Percentiles rank a stretch among this genome's conserved stretches.
These are phyloP conservation scores for Babesia bigemina DNA, from an alignment of 169 alveolate genomes.

Conservation along the genomic window DNA sequence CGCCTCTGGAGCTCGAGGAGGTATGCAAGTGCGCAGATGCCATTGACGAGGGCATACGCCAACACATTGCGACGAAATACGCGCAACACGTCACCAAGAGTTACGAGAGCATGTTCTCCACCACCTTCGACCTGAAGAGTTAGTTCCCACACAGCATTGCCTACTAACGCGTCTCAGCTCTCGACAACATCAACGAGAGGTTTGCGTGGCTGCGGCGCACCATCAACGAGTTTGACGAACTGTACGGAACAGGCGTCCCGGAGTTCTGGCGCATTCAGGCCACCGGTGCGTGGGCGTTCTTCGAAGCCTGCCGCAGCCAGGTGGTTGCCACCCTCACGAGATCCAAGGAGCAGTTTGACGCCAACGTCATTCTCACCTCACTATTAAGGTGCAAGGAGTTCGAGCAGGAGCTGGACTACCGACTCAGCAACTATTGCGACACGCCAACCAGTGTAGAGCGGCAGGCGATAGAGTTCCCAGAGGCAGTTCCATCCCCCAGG, in stretches of 20 bases:
- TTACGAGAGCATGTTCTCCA: conserved; percentile 45
- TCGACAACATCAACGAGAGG: conserved; percentile 49
- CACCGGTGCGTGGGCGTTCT: conserved; percentile 40
- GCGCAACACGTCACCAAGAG: conserved; percentile 24
- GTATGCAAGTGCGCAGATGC: conserved; percentile 63
- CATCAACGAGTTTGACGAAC: conserved; percentile 51
- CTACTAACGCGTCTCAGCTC: conserved; percentile 1
- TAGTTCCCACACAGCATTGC: not conserved
- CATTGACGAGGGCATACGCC: conserved; percentile 41
- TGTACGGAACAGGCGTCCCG: conserved; percentile 32
- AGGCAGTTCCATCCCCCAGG: conserved; percentile 15
- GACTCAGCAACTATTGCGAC: conserved; percentile 16
- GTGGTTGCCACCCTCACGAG: conserved; percentile 28
- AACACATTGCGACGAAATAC: conserved; percentile 44
- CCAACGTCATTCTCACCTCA: conserved; percentile 42
- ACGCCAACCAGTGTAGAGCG: not conserved
- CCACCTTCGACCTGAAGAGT: conserved; percentile 54
- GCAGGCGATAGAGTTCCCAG: conserved; percentile 50
- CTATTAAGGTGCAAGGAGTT: conserved; percentile 63
- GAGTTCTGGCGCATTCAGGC: conserved; percentile 54
- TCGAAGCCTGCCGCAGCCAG: conserved; percentile 36
- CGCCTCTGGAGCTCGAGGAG: conserved; percentile 34
- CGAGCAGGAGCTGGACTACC: conserved; percentile 56
- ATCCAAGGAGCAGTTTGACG: conserved; percentile 20
- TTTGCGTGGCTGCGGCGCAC: conserved; percentile 65